Evolutionary conservation across 108 stramenopile genomes (phyloP), one percentile per base, ranked within the genome.

Genomic region (Nannochloropsis salina): DNA sequence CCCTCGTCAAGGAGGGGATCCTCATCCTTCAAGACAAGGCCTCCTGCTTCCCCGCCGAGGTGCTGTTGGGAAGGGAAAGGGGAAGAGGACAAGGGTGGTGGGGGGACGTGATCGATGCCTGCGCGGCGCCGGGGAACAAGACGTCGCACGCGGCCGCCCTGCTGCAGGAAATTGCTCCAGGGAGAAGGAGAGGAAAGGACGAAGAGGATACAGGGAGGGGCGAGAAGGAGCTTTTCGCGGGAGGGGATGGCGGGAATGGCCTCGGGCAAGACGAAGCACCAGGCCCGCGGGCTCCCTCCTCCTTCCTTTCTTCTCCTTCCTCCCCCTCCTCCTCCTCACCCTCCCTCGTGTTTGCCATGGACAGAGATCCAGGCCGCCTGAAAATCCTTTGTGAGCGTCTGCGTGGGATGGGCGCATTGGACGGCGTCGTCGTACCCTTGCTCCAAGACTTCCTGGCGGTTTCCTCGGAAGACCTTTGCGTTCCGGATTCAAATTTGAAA

Each of bases 71-170:
- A 2, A 89, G 88, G 42, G 86, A 87, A 44, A 45, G 90, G 79
- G 90, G 40, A 2, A 42, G 41, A 40, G 41, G 22, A 83, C 45
- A 82, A 1, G 9, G 12, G 3, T 45, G 43, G 80, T 21, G 42
- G 43, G 91, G 89, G 31, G 93, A 94, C 84, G 92, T 92, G 22
- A 92, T 99, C 44, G 99, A 99, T 90, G 99, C 99, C n/a, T 98
- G 97, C 88, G 95, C 98, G 15, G 98, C 99, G 42, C 99, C 99
- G 3, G 99, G 99, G 1, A 99, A 98, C 89, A 99, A 99, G 88
- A 98, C 99, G 20, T 93, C 94, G 84, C 99, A 99, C 91, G 92
- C 97, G 82, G 97, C 98, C n/a, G 92, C 97, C 12, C 85, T 96
- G 80, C 81, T 96, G 31, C 51, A 88, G 18, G 43, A 86, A 80